Conservation (phyloP, 768 basidiomycete species). For the Suillus alpinus region DNA sequence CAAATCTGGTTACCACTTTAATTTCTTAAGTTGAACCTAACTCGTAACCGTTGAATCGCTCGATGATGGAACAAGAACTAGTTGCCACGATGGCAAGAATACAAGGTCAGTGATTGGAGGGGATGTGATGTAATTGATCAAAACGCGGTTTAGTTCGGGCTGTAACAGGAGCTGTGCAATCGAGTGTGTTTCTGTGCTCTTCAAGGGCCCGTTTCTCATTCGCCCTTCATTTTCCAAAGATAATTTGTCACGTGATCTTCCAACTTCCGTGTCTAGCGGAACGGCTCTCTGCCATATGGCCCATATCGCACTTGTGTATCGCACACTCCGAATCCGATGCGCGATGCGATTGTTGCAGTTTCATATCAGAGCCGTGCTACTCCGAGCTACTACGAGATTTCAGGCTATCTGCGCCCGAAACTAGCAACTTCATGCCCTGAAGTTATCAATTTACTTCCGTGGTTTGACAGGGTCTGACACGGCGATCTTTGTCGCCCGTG, state of each 20-base stretch:
- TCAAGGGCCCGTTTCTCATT: constrained; percentile 5
- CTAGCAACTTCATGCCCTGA: constrained; percentile 17
- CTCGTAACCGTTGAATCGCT: neutral
- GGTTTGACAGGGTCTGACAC: constrained; percentile 16
- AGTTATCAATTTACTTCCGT: constrained; percentile 18
- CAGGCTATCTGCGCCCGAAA: constrained; percentile 14
- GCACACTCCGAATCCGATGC: constrained; percentile 7
- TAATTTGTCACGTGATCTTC: constrained; percentile 2
- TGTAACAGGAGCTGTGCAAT: constrained; percentile 13
- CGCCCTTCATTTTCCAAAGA: constrained; percentile 2
- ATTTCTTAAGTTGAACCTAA: neutral
- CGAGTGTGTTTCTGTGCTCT: constrained; percentile 5
- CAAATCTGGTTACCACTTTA: neutral
- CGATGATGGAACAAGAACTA: neutral
- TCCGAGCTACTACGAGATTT: constrained; percentile 13
- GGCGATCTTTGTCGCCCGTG: constrained; percentile 19
- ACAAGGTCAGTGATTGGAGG: neutral
- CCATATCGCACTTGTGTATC: constrained; percentile 7
- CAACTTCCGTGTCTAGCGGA: constrained; percentile 23
- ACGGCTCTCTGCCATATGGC: constrained; percentile 1
- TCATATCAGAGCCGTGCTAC: constrained; percentile 17
- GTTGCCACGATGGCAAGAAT: constrained; percentile 1
- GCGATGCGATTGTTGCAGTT: constrained; percentile 4
- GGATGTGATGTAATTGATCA: neutral
- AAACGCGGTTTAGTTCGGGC: neutral